A percentile compares a stretch with the other conserved stretches of the same genome.
Evolutionary conservation across 768 basidiomycete species (phyloP).

Genomic region (Sistotremastrum suecicum): DNA sequence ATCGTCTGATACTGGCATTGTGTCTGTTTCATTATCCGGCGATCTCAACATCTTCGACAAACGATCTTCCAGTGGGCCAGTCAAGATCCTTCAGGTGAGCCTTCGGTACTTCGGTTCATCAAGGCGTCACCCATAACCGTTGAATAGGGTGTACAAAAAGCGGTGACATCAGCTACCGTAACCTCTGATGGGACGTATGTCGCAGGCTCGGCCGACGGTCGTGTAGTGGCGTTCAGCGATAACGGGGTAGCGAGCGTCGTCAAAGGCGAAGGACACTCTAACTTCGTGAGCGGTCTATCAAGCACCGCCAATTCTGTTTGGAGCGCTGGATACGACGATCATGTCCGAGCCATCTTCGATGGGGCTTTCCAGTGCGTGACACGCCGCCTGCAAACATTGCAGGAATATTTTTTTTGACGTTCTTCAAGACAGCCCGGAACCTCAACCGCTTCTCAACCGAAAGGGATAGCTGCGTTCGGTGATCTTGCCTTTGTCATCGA

Average conservation of each 20-base stretch:
- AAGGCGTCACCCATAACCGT: not conserved
- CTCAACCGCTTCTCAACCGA: constrained; percentile 41
- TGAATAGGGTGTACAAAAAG: constrained; percentile 62
- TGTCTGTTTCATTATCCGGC: constrained; percentile 75
- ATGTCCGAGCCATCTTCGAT: constrained; percentile 41
- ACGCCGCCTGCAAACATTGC: too few relatives aligned
- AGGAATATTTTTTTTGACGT: not conserved
- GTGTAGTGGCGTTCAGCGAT: constrained; percentile 48
- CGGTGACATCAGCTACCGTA: constrained; percentile 51
- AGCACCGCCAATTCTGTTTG: constrained; percentile 36
- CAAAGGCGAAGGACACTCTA: constrained; percentile 56
- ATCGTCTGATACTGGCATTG: constrained; percentile 48
- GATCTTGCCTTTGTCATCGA: constrained; percentile 61
- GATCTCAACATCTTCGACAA: constrained; percentile 74
- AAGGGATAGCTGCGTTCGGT: constrained; percentile 37
- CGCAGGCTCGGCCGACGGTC: constrained; percentile 70
- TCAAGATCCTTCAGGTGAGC: constrained; percentile 47
- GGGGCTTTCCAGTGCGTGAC: too few relatives aligned
- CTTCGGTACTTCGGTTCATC: not conserved
- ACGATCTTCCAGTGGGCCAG: constrained; percentile 44
- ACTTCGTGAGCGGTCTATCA: constrained; percentile 50
- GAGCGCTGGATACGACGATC: constrained; percentile 74
- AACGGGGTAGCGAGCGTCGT: constrained; percentile 32
- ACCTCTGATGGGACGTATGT: constrained; percentile 49
- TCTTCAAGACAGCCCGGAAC: not conserved